Percentiles rank a stretch among this genome's conserved stretches.
These are phyloP conservation scores for Monosporascus sp. DNA, from an alignment of 2,329 filamentous ascomycete genomes.

Conservation along the genomic window DNA sequence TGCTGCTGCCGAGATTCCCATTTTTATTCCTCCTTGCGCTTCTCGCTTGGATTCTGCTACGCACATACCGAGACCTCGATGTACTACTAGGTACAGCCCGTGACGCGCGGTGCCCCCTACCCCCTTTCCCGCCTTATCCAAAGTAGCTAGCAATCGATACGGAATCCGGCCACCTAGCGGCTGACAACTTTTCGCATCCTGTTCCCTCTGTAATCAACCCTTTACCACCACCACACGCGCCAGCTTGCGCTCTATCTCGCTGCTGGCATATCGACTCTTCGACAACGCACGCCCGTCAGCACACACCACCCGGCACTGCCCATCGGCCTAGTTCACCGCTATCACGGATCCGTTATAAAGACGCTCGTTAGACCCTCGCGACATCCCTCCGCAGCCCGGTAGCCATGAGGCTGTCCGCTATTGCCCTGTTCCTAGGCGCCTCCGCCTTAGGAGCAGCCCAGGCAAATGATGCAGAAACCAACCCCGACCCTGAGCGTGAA, in stretches of 20 bases:
- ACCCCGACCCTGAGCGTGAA: conserved; percentile 32
- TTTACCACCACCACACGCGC: neutral
- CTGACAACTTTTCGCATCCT: too few species aligned
- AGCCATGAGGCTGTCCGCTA: conserved; percentile 40
- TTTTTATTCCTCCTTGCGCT: conserved; percentile 4
- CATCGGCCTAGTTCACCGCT: neutral
- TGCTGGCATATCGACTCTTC: neutral
- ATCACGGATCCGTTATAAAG: conserved; percentile 6
- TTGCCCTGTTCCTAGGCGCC: conserved; percentile 43
- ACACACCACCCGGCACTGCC: neutral
- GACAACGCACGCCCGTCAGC: neutral
- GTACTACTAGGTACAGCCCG: conserved; percentile 6
- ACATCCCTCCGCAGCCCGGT: conserved; percentile 9
- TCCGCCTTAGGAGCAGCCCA: conserved; percentile 35
- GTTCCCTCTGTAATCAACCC: too few species aligned
- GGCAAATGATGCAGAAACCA: conserved; percentile 30
- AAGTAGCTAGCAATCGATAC: conserved; percentile 4
- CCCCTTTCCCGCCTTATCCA: conserved; percentile 13
- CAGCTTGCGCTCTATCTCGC: too few species aligned
- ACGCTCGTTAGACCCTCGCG: conserved; percentile 15
- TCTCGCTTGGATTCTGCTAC: conserved; percentile 11
- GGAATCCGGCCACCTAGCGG: neutral
- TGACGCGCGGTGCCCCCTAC: conserved; percentile 16
- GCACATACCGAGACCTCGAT: conserved; percentile 15
- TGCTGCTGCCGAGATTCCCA: neutral